Conservation (phyloP, 2,329 filamentous ascomycete genomes). For the Oidium heveae region DNA sequence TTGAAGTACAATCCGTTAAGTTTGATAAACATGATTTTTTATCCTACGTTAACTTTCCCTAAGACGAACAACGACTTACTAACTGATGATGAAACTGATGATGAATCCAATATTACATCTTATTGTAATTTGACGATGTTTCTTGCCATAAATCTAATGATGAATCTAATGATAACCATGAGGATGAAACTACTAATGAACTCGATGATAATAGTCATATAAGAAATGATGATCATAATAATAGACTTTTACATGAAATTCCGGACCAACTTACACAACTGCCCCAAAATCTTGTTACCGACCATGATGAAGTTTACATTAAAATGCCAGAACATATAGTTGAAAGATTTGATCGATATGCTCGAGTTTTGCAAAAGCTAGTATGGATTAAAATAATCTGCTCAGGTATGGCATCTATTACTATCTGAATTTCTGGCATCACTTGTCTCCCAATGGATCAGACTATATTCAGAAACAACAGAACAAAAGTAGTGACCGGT, state of each 20-base stretch:
- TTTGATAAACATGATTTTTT: background rate
- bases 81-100: background rate
- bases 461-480: background rate
- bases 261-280: background rate
- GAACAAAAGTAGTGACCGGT: background rate
- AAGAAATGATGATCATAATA: background rate
- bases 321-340: background rate
- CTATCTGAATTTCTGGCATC: background rate
- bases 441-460: background rate
- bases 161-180: background rate
- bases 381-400: background rate
- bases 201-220: background rate
- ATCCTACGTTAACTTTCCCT: background rate
- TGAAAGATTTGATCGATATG: background rate
- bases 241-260: background rate
- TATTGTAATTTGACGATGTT: background rate
- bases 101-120: background rate
- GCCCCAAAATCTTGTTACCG: background rate
- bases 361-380: background rate
- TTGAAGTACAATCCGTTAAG: background rate
- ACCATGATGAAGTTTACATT: background rate
- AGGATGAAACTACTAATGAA: background rate
- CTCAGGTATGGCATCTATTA: background rate
- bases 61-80: background rate
- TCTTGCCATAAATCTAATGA: background rate